Conservation (phyloP, 176 grass and related monocot species). For the Themeda triandra region DNA sequence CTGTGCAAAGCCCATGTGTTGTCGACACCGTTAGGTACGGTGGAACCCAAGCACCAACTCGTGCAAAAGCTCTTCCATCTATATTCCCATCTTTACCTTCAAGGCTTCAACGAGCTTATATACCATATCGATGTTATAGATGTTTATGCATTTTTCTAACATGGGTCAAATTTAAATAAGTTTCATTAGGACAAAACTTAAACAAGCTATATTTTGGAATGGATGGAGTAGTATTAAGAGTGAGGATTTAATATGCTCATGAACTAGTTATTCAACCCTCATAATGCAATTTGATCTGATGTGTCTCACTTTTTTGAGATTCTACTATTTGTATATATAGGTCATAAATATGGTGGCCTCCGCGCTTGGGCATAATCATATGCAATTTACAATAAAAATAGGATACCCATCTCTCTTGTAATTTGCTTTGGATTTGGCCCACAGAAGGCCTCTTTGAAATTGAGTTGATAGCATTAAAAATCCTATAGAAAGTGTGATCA, state of each 20-base stretch:
- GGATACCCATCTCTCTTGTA: no score
- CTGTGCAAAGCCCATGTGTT: conserved; percentile 38
- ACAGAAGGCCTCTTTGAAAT: neutral
- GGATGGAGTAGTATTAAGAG: no score
- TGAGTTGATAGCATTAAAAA: neutral
- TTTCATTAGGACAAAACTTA: no score
- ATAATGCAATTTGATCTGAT: neutral
- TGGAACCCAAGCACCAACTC: conserved; percentile 35
- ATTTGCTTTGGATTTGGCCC: neutral
- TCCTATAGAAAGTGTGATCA: neutral
- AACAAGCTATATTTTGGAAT: no score
- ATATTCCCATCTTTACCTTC: neutral
- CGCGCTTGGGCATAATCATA: no score
- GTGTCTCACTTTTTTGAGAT: neutral
- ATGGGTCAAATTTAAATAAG: no score
- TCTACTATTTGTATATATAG: neutral
- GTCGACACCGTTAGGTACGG: conserved; percentile 51
- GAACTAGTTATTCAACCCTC: no score
- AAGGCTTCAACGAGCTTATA: no score
- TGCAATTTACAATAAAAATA: no score
- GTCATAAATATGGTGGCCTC: neutral
- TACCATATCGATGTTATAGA: no score
- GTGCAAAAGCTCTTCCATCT: neutral
- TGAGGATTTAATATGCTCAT: no score
- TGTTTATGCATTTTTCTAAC: no score